These are phyloP conservation scores for Marasmius fiardii DNA, from an alignment of 1,284 basidiomycete species.

Conservation along the genomic window DNA sequence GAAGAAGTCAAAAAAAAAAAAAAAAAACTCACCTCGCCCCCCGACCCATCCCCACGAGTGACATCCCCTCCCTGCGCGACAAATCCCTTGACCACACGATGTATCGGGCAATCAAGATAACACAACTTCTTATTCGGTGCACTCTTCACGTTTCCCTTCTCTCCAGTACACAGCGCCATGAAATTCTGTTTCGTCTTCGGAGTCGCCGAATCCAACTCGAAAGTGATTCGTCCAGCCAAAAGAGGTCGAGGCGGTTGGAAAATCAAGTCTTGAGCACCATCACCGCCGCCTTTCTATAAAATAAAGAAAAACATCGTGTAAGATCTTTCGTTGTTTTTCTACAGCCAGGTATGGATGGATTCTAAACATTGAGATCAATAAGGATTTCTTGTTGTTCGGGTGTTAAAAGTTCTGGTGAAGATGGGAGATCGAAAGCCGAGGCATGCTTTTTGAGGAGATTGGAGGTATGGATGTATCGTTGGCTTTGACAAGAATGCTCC, in stretches of 20 bases:
- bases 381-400: conserved; percentile 41
- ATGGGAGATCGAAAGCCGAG: conserved; percentile 35
- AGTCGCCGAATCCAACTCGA: conserved; percentile 33
- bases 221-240: conserved; percentile 33
- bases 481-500: conserved; percentile 25
- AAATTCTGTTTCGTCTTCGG: conserved; percentile 47
- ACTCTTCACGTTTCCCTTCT: conserved; percentile 43
- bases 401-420: conserved; percentile 31
- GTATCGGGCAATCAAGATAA: conserved; percentile 40
- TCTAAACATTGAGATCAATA: conserved; percentile 32
- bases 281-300: conserved; percentile 24
- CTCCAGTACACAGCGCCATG: conserved; percentile 43
- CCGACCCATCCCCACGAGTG: conserved; percentile 47
- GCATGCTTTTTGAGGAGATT: conserved; percentile 34
- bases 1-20: background rate
- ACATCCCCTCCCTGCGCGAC: conserved; percentile 49
- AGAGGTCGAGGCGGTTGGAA: conserved; percentile 34
- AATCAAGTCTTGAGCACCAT: conserved; percentile 22
- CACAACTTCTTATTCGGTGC: conserved; percentile 43
- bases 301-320: background rate
- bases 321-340: background rate
- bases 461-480: conserved; percentile 27
- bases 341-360: conserved; percentile 2
- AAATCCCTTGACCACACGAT: conserved; percentile 43
- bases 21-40: conserved; percentile 38